A percentile compares a stretch with the other conserved stretches of the same genome.
Evolutionary conservation across 305 asterid species (phyloP).

Genomic region (Nicotiana rustica): DNA sequence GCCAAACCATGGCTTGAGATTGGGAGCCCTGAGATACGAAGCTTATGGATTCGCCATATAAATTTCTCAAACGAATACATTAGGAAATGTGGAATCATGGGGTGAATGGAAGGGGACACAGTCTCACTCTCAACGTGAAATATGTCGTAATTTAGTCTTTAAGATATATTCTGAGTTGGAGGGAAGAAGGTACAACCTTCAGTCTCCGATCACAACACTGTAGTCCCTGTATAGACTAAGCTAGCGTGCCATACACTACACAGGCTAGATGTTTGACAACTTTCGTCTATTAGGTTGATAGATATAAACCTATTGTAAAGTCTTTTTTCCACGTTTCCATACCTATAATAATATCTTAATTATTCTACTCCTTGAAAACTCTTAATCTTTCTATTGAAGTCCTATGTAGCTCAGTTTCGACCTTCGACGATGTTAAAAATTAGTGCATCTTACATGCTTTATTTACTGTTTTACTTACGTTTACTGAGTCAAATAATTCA

Average conservation of each 20-base stretch:
- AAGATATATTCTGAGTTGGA: conserved; percentile 57
- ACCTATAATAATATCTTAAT: neutral
- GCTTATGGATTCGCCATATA: conserved; percentile 68
- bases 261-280: conserved; percentile 45
- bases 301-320: conserved; percentile 7
- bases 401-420: neutral
- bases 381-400: neutral
- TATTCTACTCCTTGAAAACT: neutral
- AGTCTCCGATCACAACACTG: conserved; percentile 64
- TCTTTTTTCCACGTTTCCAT: neutral
- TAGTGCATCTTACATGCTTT: no score
- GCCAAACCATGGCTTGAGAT: conserved; percentile 96
- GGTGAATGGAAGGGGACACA: conserved; percentile 41
- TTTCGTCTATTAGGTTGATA: conserved; percentile 31
- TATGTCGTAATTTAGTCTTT: conserved; percentile 40
- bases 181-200: conserved; percentile 93
- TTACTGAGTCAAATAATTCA: no score
- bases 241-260: conserved; percentile 44
- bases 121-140: conserved; percentile 30
- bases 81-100: conserved; percentile 60
- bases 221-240: conserved; percentile 48
- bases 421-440: neutral
- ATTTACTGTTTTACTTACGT: no score
- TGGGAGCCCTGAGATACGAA: conserved; percentile 56
- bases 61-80: conserved; percentile 66